Base-by-base conservation (phyloP, 139 green algal genomes). In the Tetradesmus lagerheimii region DNA sequence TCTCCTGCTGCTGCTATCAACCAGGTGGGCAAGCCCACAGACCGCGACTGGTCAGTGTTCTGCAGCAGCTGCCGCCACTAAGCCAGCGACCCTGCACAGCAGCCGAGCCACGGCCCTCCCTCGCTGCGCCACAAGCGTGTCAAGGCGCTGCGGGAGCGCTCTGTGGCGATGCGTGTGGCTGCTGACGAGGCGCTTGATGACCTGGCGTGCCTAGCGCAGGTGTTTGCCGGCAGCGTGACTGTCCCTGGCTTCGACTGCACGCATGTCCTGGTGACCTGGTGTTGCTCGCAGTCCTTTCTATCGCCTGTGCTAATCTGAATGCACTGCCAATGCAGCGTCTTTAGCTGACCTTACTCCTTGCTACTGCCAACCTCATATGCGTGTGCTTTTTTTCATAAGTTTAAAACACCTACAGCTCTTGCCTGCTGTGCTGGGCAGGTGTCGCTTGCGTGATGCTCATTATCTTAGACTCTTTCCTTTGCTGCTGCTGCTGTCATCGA, bases 1-100 rank as follows among this genome's bases (percentile, higher is more conserved):
- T 27, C 35, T 25, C 8, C 77, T 83, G 77, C 20, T 83, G 77
- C 37, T n/a, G 35, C 35, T 50, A 20, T 81, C 38, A 9, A 20
- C 27, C 74, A 83, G 77, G 77, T 83, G 39, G 77, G 77, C 29
- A 43, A 27, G 12, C 77, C 41, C 20, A 43, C 25, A 15, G 25
- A 50, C 34, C 77, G 35, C 18, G 41, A 39, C 15, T 83, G 39
- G 35, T 53, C 39, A 39, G 41, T 83, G 3, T 83, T 53, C 77
- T 83, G 77, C 77, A 83, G 77, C 77, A 83, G n/a, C 71, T 39
- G 31, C 74, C 20, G 74, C 66, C 66, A 77, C 66, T 34, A 9
- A 27, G n/a, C 16, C 66, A 77, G 27, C 66, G n/a, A 6, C 45
- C 27, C 76, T 34, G 76, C 76, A 83, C 79, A 85, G 27, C 79